These are phyloP conservation scores for Trichoderma pleuroti DNA, from an alignment of 2,329 filamentous ascomycete genomes.

Conservation along the genomic window DNA sequence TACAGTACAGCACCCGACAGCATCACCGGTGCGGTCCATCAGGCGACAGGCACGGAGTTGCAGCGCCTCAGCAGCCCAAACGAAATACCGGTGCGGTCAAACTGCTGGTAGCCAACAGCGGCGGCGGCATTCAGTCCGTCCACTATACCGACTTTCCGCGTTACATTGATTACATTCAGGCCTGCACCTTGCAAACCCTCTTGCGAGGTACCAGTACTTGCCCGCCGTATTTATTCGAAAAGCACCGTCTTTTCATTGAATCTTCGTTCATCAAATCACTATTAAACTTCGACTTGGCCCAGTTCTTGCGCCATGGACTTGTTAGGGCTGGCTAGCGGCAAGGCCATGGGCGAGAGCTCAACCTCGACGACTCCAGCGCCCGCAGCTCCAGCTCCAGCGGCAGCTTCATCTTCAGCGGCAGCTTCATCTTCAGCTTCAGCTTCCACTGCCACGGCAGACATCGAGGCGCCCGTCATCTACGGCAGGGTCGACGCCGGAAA, in stretches of 20 bases:
- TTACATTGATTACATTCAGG: not conserved
- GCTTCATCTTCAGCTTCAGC: constrained; percentile 15
- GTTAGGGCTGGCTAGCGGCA: constrained; percentile 2
- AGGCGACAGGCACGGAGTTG: not conserved
- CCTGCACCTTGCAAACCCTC: not conserved
- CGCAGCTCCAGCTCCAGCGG: not conserved
- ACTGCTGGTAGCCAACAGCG: no score
- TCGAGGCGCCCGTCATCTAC: constrained; percentile 28
- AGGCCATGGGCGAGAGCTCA: not conserved
- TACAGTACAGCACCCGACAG: not conserved
- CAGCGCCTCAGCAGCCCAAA: no score
- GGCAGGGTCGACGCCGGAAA: constrained; percentile 37
- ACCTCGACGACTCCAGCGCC: not conserved
- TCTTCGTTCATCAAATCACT: no score
- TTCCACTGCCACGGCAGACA: constrained; percentile 6
- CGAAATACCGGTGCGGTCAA: no score
- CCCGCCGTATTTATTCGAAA: not conserved
- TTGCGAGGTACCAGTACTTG: not conserved
- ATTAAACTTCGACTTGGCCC: not conserved
- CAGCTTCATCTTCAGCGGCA: constrained; percentile 19
- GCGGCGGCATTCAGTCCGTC: not conserved
- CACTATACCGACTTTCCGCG: not conserved
- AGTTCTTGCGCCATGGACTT: not conserved
- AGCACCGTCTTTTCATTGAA: not conserved
- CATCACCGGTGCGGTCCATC: not conserved